These are phyloP conservation scores for Fusarium sp. DNA, from an alignment of 2,329 filamentous ascomycete genomes.

Conservation along the genomic window DNA sequence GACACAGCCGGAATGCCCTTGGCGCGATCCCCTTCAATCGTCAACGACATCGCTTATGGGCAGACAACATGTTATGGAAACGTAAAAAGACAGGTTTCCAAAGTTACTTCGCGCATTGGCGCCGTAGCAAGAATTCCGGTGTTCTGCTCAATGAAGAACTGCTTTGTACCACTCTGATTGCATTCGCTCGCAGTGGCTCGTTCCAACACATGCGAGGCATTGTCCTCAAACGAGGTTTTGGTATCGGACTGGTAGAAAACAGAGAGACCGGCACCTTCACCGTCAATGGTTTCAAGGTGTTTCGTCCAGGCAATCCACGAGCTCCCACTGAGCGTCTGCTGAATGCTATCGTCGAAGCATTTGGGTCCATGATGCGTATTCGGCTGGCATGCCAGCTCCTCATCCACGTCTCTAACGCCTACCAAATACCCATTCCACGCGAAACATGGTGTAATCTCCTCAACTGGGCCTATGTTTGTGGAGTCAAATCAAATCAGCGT, in stretches of 20 bases:
- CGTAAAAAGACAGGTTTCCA: constrained; percentile 38
- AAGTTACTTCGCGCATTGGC: constrained; percentile 45
- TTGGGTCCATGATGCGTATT: constrained; percentile 73
- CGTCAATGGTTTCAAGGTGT: constrained; percentile 49
- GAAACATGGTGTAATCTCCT: constrained; percentile 74
- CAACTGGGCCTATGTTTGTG: constrained; percentile 71
- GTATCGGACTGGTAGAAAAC: constrained; percentile 39
- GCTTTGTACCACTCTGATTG: constrained; percentile 54
- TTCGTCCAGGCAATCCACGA: constrained; percentile 61
- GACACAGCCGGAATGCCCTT: constrained; percentile 44
- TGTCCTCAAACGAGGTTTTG: constrained; percentile 46
- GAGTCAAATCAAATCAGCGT: constrained; percentile 48
- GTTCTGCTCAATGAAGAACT: constrained; percentile 50
- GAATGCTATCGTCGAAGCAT: constrained; percentile 72
- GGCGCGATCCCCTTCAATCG: constrained; percentile 46
- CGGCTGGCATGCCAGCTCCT: constrained; percentile 66
- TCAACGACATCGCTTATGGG: constrained; percentile 24
- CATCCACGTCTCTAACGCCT: constrained; percentile 68
- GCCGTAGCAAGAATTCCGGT: constrained; percentile 37
- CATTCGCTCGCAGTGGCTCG: constrained; percentile 52
- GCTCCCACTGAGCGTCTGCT: constrained; percentile 68
- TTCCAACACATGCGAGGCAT: constrained; percentile 47
- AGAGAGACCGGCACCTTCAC: constrained; percentile 26
- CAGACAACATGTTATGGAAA: constrained; percentile 42
- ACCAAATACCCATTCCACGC: constrained; percentile 64